These are phyloP conservation scores for Arabis hirsuta DNA, from an alignment of 345 rosid genomes.

Conservation along the genomic window DNA sequence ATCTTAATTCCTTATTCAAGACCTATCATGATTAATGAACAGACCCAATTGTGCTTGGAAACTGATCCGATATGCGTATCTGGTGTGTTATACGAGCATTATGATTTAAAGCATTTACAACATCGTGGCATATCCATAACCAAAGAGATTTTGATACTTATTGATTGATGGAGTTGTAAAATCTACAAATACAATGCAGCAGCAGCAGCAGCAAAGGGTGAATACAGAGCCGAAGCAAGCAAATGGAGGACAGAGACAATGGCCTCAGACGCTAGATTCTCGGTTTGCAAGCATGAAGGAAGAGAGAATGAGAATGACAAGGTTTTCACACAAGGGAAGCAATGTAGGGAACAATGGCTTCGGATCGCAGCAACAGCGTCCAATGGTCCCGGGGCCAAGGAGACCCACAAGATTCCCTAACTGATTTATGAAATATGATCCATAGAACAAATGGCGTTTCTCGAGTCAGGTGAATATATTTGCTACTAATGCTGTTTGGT, in stretches of 20 bases:
- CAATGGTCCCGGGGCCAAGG: slow-evolving; percentile 59
- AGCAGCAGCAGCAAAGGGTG: slow-evolving; percentile 41
- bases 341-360: slow-evolving; percentile 39
- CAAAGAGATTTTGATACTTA: slow-evolving; percentile 5
- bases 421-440: slow-evolving; percentile 42
- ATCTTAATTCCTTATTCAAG: neutral
- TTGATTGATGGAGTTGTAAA: neutral
- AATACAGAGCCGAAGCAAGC: slow-evolving; percentile 36
- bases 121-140: slow-evolving; percentile 1
- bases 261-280: slow-evolving; percentile 80
- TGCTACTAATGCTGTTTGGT: slow-evolving; percentile 21
- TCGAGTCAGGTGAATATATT: slow-evolving; percentile 2
- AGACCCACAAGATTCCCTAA: slow-evolving; percentile 50
- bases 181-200: slow-evolving; percentile 30
- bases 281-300: slow-evolving; percentile 85
- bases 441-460: neutral
- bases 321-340: slow-evolving; percentile 43
- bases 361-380: slow-evolving; percentile 43
- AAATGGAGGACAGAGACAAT: slow-evolving; percentile 51
- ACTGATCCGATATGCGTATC: neutral
- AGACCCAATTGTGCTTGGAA: neutral
- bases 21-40: neutral
- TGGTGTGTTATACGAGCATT: neutral
- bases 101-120: neutral
- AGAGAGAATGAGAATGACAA: slow-evolving; percentile 63